phyloP scores from a whole-genome alignment of 495 filamentous ascomycete species.

The Cercophora newfieldiana region DNA sequence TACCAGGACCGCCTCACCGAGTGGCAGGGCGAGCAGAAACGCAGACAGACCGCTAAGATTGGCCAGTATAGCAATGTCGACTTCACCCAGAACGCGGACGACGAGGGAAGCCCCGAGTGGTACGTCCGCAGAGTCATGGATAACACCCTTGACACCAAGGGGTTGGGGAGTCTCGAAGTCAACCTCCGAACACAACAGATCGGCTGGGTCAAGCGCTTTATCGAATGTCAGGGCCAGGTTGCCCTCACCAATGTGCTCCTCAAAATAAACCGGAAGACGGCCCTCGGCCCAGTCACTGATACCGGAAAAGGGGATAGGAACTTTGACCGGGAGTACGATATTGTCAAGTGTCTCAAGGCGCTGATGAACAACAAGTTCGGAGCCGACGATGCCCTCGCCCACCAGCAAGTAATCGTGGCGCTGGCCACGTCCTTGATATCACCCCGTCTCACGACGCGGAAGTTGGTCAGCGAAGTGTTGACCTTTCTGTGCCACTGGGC shows the following conservation, averaged over 20 bases:
- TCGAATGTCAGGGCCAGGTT: constrained; percentile 96
- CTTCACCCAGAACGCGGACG: constrained; percentile 73
- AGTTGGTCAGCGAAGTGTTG: constrained; percentile 92
- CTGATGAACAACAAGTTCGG: constrained; percentile 99
- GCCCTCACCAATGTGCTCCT: constrained; percentile 90
- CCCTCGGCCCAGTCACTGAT: constrained; percentile 68
- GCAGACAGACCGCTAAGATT: constrained; percentile 68
- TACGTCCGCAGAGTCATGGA: constrained; percentile 97
- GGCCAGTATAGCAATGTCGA: constrained; percentile 57
- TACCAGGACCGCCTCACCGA: constrained; percentile 93
- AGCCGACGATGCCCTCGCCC: constrained; percentile 91
- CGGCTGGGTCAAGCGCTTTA: constrained; percentile 94
- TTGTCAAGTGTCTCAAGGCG: constrained; percentile 94
- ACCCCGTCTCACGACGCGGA: constrained; percentile 85
- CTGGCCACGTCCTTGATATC: constrained; percentile 86
- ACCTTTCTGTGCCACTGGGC: constrained; percentile 96
- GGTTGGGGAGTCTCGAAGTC: constrained; percentile 87
- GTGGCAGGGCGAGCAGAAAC: constrained; percentile 91
- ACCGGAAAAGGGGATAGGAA: constrained; percentile 77
- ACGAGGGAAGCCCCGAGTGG: constrained; percentile 97
- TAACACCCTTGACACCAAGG: constrained; percentile 87
- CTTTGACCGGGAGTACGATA: constrained; percentile 93
- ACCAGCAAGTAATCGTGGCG: constrained; percentile 86
- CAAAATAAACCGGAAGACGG: constrained; percentile 88
- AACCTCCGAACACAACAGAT: constrained; percentile 95